Percentiles rank a stretch among this genome's conserved stretches.
Evolutionary conservation across 345 rosid species (phyloP).

Genomic region (Eucalyptus fibrosa): DNA sequence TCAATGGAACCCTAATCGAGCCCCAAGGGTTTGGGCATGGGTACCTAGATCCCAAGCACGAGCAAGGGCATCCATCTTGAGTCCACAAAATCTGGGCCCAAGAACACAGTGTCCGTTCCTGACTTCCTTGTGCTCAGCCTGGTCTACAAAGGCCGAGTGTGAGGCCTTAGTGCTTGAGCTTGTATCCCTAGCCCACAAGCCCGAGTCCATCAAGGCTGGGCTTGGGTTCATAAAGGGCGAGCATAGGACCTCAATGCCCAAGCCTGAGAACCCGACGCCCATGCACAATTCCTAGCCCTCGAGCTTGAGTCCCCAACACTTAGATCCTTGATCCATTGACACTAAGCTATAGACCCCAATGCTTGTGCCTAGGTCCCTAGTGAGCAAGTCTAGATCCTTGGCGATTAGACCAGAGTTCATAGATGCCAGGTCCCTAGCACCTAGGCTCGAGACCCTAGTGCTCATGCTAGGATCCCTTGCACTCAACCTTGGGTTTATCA

Average conservation of each 20-base stretch:
- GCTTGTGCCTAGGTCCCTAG: neutral
- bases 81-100: neutral
- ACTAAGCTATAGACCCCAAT: neutral
- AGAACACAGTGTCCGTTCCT: neutral
- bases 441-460: neutral
- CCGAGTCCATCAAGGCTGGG: neutral
- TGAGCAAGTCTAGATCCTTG: accelerated
- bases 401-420: accelerated
- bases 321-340: neutral
- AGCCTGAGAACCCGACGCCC: accelerated
- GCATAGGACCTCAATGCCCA: neutral
- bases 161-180: neutral
- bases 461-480: neutral
- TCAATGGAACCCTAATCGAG: accelerated
- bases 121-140: neutral
- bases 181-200: neutral
- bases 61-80: neutral
- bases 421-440: accelerated
- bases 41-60: neutral
- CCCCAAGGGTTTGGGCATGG: accelerated
- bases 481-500: neutral
- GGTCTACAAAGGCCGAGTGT: neutral
- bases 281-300: neutral
- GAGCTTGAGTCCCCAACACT: neutral
- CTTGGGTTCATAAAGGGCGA: neutral